phyloP scores from a whole-genome alignment of 192 early-diverging fungal genomes.

The Backusella circina region DNA sequence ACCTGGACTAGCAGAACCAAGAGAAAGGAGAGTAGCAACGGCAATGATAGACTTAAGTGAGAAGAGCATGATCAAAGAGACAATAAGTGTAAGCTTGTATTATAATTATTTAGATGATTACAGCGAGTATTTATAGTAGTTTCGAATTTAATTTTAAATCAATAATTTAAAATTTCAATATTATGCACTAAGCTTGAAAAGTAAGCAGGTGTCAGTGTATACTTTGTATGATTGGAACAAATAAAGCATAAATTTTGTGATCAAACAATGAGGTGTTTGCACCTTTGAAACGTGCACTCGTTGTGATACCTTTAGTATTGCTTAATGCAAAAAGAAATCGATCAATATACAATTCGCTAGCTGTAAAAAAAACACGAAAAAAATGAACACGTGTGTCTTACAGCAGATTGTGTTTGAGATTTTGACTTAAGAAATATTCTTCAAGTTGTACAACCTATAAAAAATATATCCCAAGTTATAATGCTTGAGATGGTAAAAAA shows the following conservation, averaged over 20 bases:
- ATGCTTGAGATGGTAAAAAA: no score
- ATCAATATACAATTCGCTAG: no score
- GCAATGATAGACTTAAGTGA: not conserved
- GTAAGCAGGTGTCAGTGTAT: not conserved
- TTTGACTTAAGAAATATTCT: no score
- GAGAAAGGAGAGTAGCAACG: constrained; percentile 11
- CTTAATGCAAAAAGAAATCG: no score
- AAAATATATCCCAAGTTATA: no score
- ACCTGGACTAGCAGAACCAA: constrained; percentile 4
- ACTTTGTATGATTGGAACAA: not conserved
- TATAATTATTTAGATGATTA: not conserved
- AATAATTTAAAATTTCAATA: no score
- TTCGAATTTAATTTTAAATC: not conserved
- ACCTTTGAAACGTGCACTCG: not conserved
- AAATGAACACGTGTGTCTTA: no score
- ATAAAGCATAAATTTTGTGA: not conserved
- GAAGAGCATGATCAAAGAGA: not conserved
- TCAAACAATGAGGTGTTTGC: not conserved
- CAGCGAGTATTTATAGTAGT: not conserved
- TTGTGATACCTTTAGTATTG: not conserved
- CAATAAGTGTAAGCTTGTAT: not conserved
- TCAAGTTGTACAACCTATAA: no score
- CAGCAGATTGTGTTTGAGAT: no score
- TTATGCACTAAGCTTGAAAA: not conserved
- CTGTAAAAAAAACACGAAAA: no score